Base-by-base conservation (phyloP, 1,284 basidiomycete species). In the Cutaneotrichosporon sp. region DNA sequence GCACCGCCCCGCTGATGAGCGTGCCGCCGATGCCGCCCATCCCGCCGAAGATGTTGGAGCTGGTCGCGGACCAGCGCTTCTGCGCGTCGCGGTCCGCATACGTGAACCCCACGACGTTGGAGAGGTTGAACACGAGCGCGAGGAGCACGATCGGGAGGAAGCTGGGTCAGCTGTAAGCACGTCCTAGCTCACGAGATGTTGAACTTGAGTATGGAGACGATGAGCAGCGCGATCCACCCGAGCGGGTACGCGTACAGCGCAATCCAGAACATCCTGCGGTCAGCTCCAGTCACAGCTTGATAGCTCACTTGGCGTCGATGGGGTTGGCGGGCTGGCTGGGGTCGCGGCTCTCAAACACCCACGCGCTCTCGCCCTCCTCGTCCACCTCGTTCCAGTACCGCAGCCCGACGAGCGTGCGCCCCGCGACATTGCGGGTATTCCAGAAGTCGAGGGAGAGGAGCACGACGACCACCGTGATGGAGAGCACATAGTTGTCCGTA, bases 361-460 rank as follows among this genome's bases (percentile, higher is more conserved):
- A 97, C 67, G 89, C 92, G 74, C 89, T 92, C 75, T 95, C 92
- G 2, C 94, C 94, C 69, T 97, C 92, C 59, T 95, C 93, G 71
- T 97, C 92, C 14, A 97, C 92, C 79, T 97, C 93, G 76, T 97
- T 97, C 94, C 94, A 97, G 75, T 94, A 97, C 59, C 94, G 84
- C 66, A 97, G 81, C 13, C 94, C 94, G 11, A 97, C 94, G 13
- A 97, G 82, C 11, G 89, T 92, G 64, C 95, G 83, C 2, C 94
- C 94, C 1, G 93, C 87, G 24, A 97, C 91, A 72, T 97, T 97
- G 88, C 91, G 81, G 68, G 92, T 93, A 73, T 95, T 97, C 95
- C 94, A 97, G 76, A 97, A 97, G 80, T 97, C 94, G 84, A 94
- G 89, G 1, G 93, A 89, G 34, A 97, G 85, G 24, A 97, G 82